Base-by-base conservation (phyloP, 345 rosid species). In the Camelina laxa region DNA sequence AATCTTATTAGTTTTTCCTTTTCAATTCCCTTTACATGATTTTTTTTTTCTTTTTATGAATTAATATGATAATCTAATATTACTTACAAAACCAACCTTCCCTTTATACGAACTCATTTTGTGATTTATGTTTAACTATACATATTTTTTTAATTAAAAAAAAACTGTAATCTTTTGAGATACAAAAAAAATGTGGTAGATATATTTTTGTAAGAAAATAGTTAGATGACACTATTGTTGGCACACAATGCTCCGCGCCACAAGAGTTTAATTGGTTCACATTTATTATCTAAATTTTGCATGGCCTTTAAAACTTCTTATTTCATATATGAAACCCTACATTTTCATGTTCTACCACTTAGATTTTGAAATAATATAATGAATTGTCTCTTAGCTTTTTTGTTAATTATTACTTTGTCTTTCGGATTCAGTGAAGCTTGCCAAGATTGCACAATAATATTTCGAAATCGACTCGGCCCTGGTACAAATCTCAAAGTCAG, bases 401-500 rank as follows among this genome's bases (percentile, higher is more conserved):
- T 31, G 58, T 21, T 70, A 35, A 31, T 72, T 6, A 15, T 17
- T 41, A 49, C 21, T 17, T 51, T 61, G 39, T 24, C 30, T 17
- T 0, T 72, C 5, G 15, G 21, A 10, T 51, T 14, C 17, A 72
- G 24, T 54, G 39, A 72, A 38, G 61, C 68, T 36, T 61, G 69
- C 42, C 2, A 38, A 17, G 12, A 72, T 1, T 12, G 14, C 69
- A n/a, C n/a, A 5, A 0, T 36, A 35, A 2, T 38, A 12, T 49
- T 50, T 24, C 4, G n/a, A 24, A 61, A 72, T 30, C 14, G 1
- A 1, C 53, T 72, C 15, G 15, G 41, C 7, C n/a, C 48, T 2
- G 49, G 48, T 71, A 38, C 27, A 50, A n/a, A 17, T 44, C 60
- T 72, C 7, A 50, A 41, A 61, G 60, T 72, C 2, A 27, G 3